Percentiles rank a stretch among this genome's conserved stretches.
These are phyloP conservation scores for Entomortierella parvispora DNA, from an alignment of 192 early-diverging fungal species.

Conservation along the genomic window DNA sequence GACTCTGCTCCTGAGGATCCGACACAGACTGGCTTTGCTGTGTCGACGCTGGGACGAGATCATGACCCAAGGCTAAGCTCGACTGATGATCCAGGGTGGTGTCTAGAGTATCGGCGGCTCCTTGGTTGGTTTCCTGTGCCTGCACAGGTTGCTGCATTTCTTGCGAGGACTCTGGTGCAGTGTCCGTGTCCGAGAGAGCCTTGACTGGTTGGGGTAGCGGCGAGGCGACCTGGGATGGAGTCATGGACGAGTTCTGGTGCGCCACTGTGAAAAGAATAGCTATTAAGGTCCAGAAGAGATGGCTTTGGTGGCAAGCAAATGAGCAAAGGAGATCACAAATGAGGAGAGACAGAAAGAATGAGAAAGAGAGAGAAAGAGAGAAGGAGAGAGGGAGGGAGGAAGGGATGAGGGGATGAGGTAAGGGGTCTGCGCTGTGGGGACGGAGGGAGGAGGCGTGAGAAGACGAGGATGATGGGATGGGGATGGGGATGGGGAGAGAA, in stretches of 20 bases:
- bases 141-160: too few relatives aligned
- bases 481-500: neutral
- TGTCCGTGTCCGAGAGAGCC: neutral
- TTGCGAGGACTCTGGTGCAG: too few relatives aligned
- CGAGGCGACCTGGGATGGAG: slow-evolving; percentile 29
- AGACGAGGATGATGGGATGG: neutral
- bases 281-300: neutral
- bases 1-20: too few relatives aligned
- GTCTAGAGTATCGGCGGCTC: too few relatives aligned
- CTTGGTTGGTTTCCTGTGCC: neutral
- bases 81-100: neutral
- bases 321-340: neutral
- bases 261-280: neutral
- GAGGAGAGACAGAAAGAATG: neutral
- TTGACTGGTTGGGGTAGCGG: slow-evolving; percentile 30
- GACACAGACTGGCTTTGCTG: too few relatives aligned
- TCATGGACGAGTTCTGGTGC: slow-evolving; percentile 7
- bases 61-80: neutral
- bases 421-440: too few relatives aligned
- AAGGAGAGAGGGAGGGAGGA: neutral
- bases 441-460: neutral
- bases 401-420: neutral
- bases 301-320: neutral
- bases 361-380: neutral
- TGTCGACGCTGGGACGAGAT: neutral